phyloP scores from a whole-genome alignment of 2,329 filamentous ascomycete species.

The Scedosporium dehoogii region DNA sequence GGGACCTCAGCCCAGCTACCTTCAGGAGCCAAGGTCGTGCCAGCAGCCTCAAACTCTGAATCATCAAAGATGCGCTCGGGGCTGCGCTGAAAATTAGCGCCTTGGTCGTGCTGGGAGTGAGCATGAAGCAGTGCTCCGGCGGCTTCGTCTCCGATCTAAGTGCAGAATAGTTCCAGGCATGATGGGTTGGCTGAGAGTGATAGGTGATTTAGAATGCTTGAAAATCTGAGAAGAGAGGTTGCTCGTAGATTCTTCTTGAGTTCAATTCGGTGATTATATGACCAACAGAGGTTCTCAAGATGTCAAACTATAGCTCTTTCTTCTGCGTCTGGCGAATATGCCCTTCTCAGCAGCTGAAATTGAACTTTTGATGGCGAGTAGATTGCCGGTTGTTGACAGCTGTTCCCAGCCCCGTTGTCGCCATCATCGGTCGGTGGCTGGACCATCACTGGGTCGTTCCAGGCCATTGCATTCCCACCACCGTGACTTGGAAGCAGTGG shows the following conservation, averaged over 20 bases:
- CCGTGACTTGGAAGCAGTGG: too few relatives aligned
- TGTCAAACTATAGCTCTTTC: background rate
- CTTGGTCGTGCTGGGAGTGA: slow-evolving; percentile 26
- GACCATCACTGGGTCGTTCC: too few relatives aligned
- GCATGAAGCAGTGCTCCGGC: slow-evolving; percentile 41
- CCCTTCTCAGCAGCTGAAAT: background rate
- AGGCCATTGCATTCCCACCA: too few relatives aligned
- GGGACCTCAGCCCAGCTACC: slow-evolving; percentile 61
- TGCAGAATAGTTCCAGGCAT: slow-evolving; percentile 24
- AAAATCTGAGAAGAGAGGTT: background rate
- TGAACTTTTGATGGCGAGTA: background rate
- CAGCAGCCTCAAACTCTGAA: slow-evolving; percentile 48
- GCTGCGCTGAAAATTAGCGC: slow-evolving; percentile 54
- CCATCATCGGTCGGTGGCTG: too few relatives aligned
- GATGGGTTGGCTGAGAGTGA: slow-evolving; percentile 2
- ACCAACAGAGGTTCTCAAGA: background rate
- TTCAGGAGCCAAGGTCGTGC: slow-evolving; percentile 55
- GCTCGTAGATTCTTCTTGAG: background rate
- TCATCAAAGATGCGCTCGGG: slow-evolving; percentile 55
- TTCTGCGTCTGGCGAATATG: background rate
- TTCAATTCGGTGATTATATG: background rate
- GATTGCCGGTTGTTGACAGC: background rate
- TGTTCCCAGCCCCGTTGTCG: too few relatives aligned
- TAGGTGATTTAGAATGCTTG: background rate
- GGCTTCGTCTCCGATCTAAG: slow-evolving; percentile 46